Evolutionary conservation across 805 yeast genomes (phyloP).

Genomic region (Kurtzmaniella fragi): DNA sequence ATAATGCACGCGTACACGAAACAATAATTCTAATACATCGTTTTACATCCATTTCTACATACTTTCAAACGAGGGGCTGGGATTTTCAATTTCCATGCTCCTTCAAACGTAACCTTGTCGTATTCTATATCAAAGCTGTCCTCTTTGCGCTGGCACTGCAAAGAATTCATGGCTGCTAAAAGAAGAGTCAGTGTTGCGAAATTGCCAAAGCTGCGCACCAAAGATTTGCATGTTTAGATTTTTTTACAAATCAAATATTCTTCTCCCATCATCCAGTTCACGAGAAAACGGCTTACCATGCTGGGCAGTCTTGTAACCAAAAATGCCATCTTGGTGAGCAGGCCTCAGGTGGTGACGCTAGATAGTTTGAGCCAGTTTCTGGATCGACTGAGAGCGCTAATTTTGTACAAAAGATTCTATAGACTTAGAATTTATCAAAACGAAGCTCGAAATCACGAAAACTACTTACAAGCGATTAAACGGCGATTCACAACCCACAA

Average conservation of each 20-base stretch:
- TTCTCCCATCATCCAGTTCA: no score
- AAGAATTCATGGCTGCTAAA: not conserved
- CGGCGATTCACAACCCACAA: conserved; percentile 20
- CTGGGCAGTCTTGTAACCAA: conserved; percentile 2
- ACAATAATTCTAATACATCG: no score
- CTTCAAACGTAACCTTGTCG: no score
- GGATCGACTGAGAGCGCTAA: conserved; percentile 8
- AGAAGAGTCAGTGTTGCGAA: not conserved
- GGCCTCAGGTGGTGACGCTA: conserved; percentile 3
- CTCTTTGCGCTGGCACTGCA: no score
- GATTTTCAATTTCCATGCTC: not conserved
- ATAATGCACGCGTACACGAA: not conserved
- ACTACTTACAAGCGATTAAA: conserved; percentile 16
- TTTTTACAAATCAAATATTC: no score
- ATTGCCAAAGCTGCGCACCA: no score
- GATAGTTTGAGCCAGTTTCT: conserved; percentile 2
- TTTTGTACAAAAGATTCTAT: conserved; percentile 28
- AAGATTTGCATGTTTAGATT: no score
- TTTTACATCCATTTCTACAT: no score
- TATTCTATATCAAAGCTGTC: no score
- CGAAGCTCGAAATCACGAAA: conserved; percentile 5
- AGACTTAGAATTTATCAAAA: conserved; percentile 23
- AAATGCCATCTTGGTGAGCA: conserved; percentile 1
- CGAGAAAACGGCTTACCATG: no score
- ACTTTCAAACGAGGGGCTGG: conserved; percentile 1